phyloP scores from a whole-genome alignment of 1,139 yeast species.

The Sugiyamaella sp. region DNA sequence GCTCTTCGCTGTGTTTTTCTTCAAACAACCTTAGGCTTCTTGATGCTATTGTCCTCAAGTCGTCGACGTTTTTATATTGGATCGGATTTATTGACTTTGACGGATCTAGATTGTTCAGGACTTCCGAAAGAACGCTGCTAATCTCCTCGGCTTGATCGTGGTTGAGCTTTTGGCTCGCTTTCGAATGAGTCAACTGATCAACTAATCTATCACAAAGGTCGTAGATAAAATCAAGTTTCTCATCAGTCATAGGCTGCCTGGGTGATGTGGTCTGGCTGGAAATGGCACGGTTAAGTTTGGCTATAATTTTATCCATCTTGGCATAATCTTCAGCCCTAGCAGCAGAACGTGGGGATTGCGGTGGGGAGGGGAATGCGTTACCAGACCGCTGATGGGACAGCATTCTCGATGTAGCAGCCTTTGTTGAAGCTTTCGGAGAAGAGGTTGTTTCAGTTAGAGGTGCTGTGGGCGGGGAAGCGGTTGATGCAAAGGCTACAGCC shows the following conservation, averaged over 20 bases:
- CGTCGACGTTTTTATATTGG: conserved; percentile 10
- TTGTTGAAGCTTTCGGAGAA: conserved; percentile 13
- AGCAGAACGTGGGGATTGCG: conserved; percentile 17
- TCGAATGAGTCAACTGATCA: conserved; percentile 9
- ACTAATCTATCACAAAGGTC: conserved; percentile 17
- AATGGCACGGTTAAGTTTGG: conserved; percentile 14
- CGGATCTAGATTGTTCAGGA: conserved; percentile 17
- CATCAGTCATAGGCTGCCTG: conserved; percentile 14
- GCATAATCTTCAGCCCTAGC: conserved; percentile 4
- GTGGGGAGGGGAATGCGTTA: conserved; percentile 20
- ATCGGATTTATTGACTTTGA: conserved; percentile 10
- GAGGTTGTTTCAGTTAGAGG: neutral
- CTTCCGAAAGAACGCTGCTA: conserved; percentile 14
- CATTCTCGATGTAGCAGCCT: conserved; percentile 24
- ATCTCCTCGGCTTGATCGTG: conserved; percentile 14
- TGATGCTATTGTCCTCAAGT: conserved; percentile 16
- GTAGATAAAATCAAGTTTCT: conserved; percentile 19
- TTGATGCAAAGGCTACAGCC: conserved; percentile 22
- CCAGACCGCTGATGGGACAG: conserved; percentile 12
- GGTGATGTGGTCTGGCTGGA: conserved; percentile 22
- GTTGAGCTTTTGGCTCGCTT: neutral
- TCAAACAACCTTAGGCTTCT: conserved; percentile 10
- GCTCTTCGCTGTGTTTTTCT: neutral
- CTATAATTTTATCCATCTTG: conserved; percentile 21
- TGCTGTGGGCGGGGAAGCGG: neutral